Percentiles rank a stretch among this genome's conserved stretches.
Conservation (phyloP, 768 basidiomycete genomes). For the Scleroderma bovista region DNA sequence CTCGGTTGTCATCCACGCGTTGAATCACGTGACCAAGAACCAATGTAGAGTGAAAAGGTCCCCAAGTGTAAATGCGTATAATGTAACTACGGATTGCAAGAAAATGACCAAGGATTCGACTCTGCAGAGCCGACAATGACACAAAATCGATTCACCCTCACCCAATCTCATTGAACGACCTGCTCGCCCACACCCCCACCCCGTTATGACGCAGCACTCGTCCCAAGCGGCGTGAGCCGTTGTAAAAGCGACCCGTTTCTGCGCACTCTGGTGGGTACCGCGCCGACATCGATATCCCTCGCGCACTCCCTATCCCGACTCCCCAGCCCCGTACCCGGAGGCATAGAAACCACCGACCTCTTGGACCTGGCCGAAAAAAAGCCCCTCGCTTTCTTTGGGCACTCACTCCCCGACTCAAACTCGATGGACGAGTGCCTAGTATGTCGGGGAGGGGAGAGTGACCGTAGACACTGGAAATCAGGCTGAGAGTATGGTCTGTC, state of each 20-base stretch:
- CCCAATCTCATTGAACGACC: not conserved
- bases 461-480: slow-evolving; percentile 20
- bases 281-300: not conserved
- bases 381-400: slow-evolving; percentile 8
- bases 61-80: not conserved
- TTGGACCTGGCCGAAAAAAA: slow-evolving; percentile 11
- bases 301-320: slow-evolving; percentile 13
- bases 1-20: slow-evolving; percentile 12
- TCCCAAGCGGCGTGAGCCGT: slow-evolving; percentile 23
- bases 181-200: no score
- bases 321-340: slow-evolving; percentile 5
- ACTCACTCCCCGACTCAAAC: slow-evolving; percentile 17
- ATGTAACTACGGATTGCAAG: not conserved
- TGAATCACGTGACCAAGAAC: slow-evolving; percentile 24
- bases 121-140: not conserved
- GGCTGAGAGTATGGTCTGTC: slow-evolving; percentile 27
- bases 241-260: slow-evolving; percentile 34
- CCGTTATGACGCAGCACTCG: slow-evolving; percentile 4
- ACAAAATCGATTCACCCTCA: not conserved
- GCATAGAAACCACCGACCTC: slow-evolving; percentile 13
- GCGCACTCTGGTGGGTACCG: slow-evolving; percentile 12
- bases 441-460: slow-evolving; percentile 8
- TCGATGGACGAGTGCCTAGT: slow-evolving; percentile 11
- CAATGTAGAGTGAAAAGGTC: slow-evolving; percentile 1
- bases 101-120: no score